Conservation (phyloP, 106 monocot species). For the Dendrobium huoshanense region DNA sequence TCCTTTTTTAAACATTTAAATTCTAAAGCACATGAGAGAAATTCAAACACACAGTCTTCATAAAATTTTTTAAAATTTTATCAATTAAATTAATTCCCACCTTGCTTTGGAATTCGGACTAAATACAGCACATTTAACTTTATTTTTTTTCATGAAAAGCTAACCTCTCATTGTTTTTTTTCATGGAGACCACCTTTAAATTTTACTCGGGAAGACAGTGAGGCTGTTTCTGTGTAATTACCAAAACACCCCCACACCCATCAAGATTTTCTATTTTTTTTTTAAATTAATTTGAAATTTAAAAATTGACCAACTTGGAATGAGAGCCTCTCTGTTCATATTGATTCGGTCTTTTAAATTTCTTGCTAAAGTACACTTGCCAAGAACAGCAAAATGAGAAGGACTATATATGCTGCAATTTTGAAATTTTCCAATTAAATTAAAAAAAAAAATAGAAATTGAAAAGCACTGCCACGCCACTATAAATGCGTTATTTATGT, state of each 20-base stretch:
- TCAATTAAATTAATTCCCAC: no score
- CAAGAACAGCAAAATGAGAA: not conserved
- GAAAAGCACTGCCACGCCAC: not conserved
- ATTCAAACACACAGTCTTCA: no score
- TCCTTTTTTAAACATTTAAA: no score
- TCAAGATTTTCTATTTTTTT: not conserved
- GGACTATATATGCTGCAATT: not conserved
- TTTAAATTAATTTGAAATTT: not conserved
- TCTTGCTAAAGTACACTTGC: not conserved
- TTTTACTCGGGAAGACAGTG: not conserved
- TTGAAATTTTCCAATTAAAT: not conserved
- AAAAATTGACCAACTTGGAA: not conserved
- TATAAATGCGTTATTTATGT: constrained; percentile 11
- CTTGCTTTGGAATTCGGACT: not conserved
- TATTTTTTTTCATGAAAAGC: not conserved
- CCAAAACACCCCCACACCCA: not conserved
- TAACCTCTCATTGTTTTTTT: not conserved
- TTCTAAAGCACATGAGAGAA: no score
- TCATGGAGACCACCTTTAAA: not conserved
- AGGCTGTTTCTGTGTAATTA: not conserved
- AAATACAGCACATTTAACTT: not conserved
- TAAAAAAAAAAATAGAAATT: not conserved
- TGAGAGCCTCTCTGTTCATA: not conserved
- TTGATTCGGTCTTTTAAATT: not conserved
- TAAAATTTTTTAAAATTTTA: no score